Base-by-base conservation (phyloP, 805 yeast genomes). In the Candida hungchunana region DNA sequence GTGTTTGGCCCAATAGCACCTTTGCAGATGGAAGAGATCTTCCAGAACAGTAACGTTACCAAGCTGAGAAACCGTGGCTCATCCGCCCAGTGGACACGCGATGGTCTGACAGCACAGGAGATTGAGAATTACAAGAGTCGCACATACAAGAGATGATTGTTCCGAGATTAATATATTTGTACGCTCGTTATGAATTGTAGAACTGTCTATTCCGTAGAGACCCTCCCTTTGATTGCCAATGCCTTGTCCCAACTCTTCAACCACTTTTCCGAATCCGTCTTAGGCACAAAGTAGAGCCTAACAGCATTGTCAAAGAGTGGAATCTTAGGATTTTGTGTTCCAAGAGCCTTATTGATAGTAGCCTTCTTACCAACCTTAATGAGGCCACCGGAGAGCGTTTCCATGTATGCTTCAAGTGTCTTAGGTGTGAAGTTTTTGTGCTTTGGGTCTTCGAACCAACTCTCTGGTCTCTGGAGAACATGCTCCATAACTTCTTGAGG, bases 351-450 rank as follows among this genome's bases (percentile, higher is more conserved):
- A 49, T 75, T 73, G 16, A 90, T 56, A 1, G 83, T 64, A 16
- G 78, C 72, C 46, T 83, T 86, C 56, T 81, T 84, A 18, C 96
- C 96, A 5, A 82, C 76, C 59, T 86, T 87, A 29, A 87, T 79
- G 42, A 90, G 67, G 0, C 97, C 97, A 33, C 96, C 96, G 2
- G 77, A 52, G 21, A 63, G 69, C 0, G 96, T 86, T 57, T 86
- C 97, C 78, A 85, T 78, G 58, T 70, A 90, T 6, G 82, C 81
- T 34, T 83, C 80, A 18, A 88, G 60, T 36, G 72, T 73, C 44
- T 72, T 75, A 4, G 72, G 58, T 0, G 67, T 62, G 55, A 87
- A 86, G 41, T 78, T 73, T 26, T 54, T 46, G 18, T 82, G 87
- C 44, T 71, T 74, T 6, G 80, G 79, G 47, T 57, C 54, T 29